Evolutionary conservation across 257 asterid species (phyloP).

Genomic region (Scutellaria baicalensis): DNA sequence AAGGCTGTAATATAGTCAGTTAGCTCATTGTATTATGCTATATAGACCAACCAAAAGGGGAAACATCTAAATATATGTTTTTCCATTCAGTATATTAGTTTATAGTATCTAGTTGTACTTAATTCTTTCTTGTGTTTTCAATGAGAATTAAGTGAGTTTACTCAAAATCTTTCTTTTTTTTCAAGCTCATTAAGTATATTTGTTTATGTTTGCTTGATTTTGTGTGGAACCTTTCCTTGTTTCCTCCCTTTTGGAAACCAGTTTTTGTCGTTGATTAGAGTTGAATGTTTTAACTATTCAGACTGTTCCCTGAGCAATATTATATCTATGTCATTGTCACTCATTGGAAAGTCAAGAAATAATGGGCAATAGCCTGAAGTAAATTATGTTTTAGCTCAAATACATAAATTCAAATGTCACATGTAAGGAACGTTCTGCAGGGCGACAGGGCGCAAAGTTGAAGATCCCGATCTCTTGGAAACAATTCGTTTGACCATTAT

Average conservation of each 20-base stretch:
- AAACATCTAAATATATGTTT: not conserved
- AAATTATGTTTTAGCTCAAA: not conserved
- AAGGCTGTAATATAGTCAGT: constrained; percentile 2
- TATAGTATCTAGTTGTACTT: not conserved
- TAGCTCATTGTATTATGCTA: not conserved
- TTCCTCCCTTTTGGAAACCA: not conserved
- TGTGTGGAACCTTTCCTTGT: not conserved
- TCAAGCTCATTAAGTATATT: not conserved
- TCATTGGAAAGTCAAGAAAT: not conserved
- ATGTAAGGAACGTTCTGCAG: constrained; percentile 30
- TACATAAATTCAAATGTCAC: not conserved
- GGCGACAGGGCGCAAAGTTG: constrained; percentile 78
- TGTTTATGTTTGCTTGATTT: not conserved
- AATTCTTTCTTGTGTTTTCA: not conserved
- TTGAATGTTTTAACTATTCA: not conserved
- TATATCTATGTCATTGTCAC: not conserved
- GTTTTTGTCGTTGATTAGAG: not conserved
- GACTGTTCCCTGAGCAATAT: not conserved
- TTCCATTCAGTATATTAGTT: not conserved
- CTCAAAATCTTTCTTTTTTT: not conserved
- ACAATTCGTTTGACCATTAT: constrained; percentile 91
- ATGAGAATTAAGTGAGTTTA: not conserved
- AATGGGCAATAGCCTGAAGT: not conserved
- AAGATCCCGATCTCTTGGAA: constrained; percentile 95
- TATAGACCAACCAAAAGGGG: not conserved